These are phyloP conservation scores for Pyrus betulifolia DNA, from an alignment of 306 rosid species.

Conservation along the genomic window DNA sequence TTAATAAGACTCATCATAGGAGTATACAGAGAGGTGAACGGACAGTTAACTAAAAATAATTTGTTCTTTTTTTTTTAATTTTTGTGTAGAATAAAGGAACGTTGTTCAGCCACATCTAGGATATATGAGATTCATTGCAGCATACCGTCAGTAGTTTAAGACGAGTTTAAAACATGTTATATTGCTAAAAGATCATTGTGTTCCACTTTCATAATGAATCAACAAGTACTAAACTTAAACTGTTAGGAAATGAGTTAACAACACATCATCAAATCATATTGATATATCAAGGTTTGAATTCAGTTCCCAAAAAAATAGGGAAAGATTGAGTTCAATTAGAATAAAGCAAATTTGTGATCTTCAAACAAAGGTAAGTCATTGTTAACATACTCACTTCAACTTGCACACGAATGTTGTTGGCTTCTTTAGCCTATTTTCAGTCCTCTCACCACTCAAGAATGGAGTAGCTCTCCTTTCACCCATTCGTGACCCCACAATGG, in stretches of 20 bases:
- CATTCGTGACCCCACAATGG: conserved; percentile 77
- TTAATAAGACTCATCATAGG: conserved; percentile 20
- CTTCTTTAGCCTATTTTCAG: conserved; percentile 92
- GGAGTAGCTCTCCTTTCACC: conserved; percentile 74
- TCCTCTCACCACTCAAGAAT: conserved; percentile 74
- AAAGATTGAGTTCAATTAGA: background rate
- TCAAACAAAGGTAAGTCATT: conserved; percentile 4
- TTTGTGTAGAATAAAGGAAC: background rate
- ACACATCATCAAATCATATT: background rate
- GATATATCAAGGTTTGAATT: background rate
- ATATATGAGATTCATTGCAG: background rate
- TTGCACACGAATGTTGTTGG: conserved; percentile 98
- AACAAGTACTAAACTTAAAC: background rate
- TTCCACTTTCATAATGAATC: background rate
- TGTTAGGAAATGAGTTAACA: background rate
- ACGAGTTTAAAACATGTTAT: background rate
- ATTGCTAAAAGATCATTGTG: background rate
- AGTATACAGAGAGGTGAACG: background rate
- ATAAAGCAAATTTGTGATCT: background rate
- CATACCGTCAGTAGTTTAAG: background rate
- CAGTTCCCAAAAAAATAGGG: background rate
- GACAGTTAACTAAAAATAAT: background rate
- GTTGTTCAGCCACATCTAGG: background rate
- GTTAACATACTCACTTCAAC: conserved; percentile 71
- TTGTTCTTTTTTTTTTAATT: background rate